Evolutionary conservation across 805 yeast species (phyloP).

Genomic region (Yamadazyma ubonensis): DNA sequence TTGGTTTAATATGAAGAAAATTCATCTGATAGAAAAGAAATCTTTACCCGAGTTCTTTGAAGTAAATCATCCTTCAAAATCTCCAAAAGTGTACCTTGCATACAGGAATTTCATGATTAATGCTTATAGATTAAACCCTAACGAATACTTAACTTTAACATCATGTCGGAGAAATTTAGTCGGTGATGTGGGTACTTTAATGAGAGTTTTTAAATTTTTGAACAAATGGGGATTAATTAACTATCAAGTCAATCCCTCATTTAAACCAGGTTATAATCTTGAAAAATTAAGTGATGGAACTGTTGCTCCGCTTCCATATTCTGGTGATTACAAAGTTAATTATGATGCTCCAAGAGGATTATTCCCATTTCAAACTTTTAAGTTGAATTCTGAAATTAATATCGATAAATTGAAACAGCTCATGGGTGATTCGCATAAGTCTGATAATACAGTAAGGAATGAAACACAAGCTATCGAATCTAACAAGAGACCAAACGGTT

Average conservation of each 20-base stretch:
- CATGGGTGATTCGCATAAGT: constrained; percentile 14
- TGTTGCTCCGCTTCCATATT: constrained; percentile 58
- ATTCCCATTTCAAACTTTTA: constrained; percentile 86
- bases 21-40: constrained; percentile 76
- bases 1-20: constrained; percentile 76
- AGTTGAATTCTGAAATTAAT: constrained; percentile 56
- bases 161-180: constrained; percentile 88
- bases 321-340: constrained; percentile 73
- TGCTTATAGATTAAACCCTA: constrained; percentile 83
- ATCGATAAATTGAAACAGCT: constrained; percentile 33
- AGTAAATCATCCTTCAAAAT: constrained; percentile 68
- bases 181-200: constrained; percentile 87
- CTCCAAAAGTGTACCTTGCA: constrained; percentile 75
- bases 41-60: constrained; percentile 88
- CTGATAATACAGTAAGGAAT: neutral
- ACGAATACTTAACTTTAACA: constrained; percentile 84
- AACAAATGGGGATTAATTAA: constrained; percentile 92
- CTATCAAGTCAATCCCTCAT: constrained; percentile 83
- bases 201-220: constrained; percentile 79
- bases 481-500: too few species aligned
- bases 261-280: constrained; percentile 60
- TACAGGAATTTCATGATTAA: constrained; percentile 88
- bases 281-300: constrained; percentile 47
- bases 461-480: neutral
- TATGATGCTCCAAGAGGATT: constrained; percentile 90